Conservation (phyloP, 768 basidiomycete genomes). For the Kwoniella heveanensis region DNA sequence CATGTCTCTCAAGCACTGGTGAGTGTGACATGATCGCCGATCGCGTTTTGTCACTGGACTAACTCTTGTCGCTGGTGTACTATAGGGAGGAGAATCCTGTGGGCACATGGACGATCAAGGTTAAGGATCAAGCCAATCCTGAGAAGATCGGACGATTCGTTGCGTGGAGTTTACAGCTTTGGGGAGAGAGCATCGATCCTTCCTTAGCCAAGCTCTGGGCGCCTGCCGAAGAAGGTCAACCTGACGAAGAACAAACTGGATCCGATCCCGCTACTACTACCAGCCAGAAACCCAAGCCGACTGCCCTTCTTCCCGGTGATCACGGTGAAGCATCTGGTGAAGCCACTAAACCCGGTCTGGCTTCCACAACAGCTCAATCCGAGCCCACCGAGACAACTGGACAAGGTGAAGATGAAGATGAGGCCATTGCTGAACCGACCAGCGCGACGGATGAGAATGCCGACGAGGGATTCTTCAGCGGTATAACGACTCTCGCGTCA, state of each 20-base stretch:
- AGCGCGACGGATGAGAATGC: constrained; percentile 24
- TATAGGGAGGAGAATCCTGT: constrained; percentile 87
- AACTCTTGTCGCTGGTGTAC: no score
- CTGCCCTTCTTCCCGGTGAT: constrained; percentile 80
- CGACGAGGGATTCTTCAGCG: constrained; percentile 53
- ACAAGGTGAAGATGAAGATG: constrained; percentile 37
- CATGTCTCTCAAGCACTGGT: constrained; percentile 98
- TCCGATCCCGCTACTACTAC: constrained; percentile 57
- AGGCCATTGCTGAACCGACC: constrained; percentile 44
- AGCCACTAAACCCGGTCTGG: constrained; percentile 66
- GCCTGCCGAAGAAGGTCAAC: constrained; percentile 52
- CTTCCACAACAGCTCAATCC: constrained; percentile 17
- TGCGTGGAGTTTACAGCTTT: constrained; percentile 89
- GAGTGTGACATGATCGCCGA: no score
- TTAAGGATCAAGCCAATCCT: constrained; percentile 74
- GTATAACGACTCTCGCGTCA: constrained; percentile 55
- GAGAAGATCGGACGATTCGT: constrained; percentile 68
- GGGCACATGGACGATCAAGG: constrained; percentile 85
- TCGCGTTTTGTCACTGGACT: no score
- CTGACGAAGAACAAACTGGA: constrained; percentile 55
- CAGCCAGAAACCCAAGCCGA: constrained; percentile 78
- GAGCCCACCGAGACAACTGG: constrained; percentile 15
- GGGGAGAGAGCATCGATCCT: constrained; percentile 83
- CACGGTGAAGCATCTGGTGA: constrained; percentile 80
- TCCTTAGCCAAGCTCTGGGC: constrained; percentile 65